phyloP scores from a whole-genome alignment of 1,284 basidiomycete species.

The Boletus smithii region DNA sequence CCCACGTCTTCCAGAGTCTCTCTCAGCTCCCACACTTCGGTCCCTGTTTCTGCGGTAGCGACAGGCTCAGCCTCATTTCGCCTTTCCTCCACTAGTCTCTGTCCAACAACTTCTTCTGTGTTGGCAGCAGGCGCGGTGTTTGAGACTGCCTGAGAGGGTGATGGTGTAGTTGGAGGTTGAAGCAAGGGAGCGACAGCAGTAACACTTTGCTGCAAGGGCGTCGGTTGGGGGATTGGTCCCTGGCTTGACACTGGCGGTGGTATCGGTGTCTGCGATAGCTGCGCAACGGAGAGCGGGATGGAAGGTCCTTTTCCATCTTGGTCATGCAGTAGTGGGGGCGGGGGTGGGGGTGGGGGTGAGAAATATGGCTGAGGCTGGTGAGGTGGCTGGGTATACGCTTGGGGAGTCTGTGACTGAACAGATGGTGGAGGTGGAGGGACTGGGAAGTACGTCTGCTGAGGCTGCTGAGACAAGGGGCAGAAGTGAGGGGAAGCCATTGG shows the following conservation, averaged over 20 bases:
- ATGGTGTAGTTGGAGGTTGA: not conserved
- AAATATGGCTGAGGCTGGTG: slow-evolving; percentile 19
- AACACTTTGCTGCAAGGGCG: not conserved
- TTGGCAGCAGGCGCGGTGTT: not conserved
- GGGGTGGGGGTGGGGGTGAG: slow-evolving; percentile 21
- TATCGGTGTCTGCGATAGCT: slow-evolving; percentile 2
- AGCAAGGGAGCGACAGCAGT: not conserved
- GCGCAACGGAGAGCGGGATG: slow-evolving; percentile 1
- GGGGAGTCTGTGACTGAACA: slow-evolving; percentile 14
- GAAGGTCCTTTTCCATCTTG: slow-evolving; percentile 5
- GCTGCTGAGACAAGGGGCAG: slow-evolving; percentile 1
- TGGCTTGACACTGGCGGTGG: slow-evolving; percentile 3
- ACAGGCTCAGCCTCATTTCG: not conserved
- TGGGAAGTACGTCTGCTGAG: slow-evolving; percentile 14
- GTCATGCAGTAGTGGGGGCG: slow-evolving; percentile 7
- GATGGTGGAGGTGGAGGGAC: slow-evolving; percentile 17
- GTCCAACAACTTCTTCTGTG: not conserved
- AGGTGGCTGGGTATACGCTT: slow-evolving; percentile 5
- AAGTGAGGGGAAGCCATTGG: slow-evolving; percentile 6
- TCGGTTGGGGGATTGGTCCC: not conserved
- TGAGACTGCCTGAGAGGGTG: not conserved
- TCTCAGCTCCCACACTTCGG: not conserved
- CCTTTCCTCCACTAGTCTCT: slow-evolving; percentile 4
- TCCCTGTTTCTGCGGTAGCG: not conserved
- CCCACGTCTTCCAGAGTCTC: not conserved